phyloP scores from a whole-genome alignment of 805 yeast species.

The Candida vaughaniae region DNA sequence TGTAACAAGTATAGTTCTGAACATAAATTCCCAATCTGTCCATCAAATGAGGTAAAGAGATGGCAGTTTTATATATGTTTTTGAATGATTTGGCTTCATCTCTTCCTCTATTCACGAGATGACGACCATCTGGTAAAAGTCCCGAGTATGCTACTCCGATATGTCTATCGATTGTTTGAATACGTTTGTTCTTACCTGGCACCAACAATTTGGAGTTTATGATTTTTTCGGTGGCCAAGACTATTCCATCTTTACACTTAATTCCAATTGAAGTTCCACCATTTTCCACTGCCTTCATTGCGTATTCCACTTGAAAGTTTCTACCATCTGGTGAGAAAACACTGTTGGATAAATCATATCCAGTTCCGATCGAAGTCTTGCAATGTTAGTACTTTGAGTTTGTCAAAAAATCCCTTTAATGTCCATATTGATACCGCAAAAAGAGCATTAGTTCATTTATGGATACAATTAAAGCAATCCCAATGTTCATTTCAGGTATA shows the following conservation, averaged over 20 bases:
- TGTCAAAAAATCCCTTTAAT: background rate
- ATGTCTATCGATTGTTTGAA: conserved; percentile 91
- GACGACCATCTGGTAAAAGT: conserved; percentile 94
- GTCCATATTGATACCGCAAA: too few relatives aligned
- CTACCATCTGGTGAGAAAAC: conserved; percentile 93
- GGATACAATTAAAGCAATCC: too few relatives aligned
- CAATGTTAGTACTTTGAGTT: conserved; percentile 10
- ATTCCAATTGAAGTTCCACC: conserved; percentile 96
- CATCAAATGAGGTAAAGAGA: conserved; percentile 78
- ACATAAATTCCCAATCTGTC: conserved; percentile 88
- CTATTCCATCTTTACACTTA: conserved; percentile 88
- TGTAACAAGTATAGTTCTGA: conserved; percentile 93
- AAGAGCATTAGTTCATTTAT: too few relatives aligned
- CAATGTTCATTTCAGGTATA: too few relatives aligned
- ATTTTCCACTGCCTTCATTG: conserved; percentile 95
- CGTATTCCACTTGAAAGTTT: conserved; percentile 97
- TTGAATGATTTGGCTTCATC: conserved; percentile 85
- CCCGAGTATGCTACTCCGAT: conserved; percentile 96
- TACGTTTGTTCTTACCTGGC: conserved; percentile 84
- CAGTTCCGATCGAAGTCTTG: conserved; percentile 94
- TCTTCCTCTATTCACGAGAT: conserved; percentile 86
- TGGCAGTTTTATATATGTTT: conserved; percentile 69
- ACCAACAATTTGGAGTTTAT: conserved; percentile 83
- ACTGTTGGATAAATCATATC: conserved; percentile 96
- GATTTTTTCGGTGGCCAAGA: conserved; percentile 96